These are phyloP conservation scores for Vachellia collinsii DNA, from an alignment of 306 rosid species.

Conservation along the genomic window DNA sequence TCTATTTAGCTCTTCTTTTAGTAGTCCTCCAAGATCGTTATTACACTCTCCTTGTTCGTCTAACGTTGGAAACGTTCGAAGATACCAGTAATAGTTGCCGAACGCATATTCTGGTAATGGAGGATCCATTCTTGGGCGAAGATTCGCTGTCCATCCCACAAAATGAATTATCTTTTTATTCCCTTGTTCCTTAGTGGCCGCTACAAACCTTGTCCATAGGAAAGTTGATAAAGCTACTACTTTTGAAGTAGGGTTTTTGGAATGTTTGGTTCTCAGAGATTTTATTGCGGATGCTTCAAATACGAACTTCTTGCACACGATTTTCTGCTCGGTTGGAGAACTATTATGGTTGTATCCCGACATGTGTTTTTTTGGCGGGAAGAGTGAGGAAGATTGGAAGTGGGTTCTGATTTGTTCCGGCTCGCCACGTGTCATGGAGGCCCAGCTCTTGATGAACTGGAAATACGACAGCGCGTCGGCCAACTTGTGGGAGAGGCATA, in stretches of 20 bases:
- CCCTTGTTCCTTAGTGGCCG: slow-evolving; percentile 14
- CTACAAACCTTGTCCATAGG: slow-evolving; percentile 48
- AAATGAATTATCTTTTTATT: background rate
- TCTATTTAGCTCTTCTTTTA: slow-evolving; percentile 33
- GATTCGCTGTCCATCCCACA: slow-evolving; percentile 37
- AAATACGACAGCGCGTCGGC: slow-evolving; percentile 45
- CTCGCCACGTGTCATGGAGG: slow-evolving; percentile 35
- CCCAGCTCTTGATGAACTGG: slow-evolving; percentile 45
- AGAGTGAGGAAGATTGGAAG: slow-evolving; percentile 41
- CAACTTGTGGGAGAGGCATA: slow-evolving; percentile 51
- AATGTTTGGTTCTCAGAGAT: slow-evolving; percentile 33
- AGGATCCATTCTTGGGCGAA: slow-evolving; percentile 43
- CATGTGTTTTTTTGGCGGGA: background rate
- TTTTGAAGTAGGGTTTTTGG: slow-evolving; percentile 38
- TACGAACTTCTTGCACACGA: slow-evolving; percentile 47
- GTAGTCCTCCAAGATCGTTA: background rate
- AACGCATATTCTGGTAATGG: slow-evolving; percentile 32
- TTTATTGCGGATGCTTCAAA: slow-evolving; percentile 43
- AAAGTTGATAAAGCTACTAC: slow-evolving; percentile 48
- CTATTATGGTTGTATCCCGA: slow-evolving; percentile 32
- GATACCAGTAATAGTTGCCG: slow-evolving; percentile 31
- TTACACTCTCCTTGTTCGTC: slow-evolving; percentile 3
- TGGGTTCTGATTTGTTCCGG: slow-evolving; percentile 30
- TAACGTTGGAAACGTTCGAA: background rate
- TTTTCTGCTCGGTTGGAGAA: background rate